These are phyloP conservation scores for Spergularia marina DNA, from an alignment of 148 eudicot species.

Conservation along the genomic window DNA sequence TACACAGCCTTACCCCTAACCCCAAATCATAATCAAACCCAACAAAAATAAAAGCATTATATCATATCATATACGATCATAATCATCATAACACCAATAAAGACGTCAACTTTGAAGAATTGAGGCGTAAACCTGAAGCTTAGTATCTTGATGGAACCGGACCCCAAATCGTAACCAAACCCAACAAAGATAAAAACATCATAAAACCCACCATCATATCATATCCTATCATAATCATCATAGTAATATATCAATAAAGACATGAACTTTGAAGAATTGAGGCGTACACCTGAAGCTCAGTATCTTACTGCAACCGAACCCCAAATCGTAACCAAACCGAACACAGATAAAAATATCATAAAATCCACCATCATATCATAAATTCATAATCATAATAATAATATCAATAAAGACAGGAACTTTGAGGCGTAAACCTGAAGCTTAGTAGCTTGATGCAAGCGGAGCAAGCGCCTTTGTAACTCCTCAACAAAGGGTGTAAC, in stretches of 20 bases:
- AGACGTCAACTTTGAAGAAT: neutral
- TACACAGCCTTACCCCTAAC: constrained; percentile 22
- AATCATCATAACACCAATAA: neutral
- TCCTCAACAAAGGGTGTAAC: constrained; percentile 85
- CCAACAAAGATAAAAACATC: neutral
- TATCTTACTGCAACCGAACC: too few species aligned
- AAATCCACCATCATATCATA: neutral
- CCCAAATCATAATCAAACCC: neutral
- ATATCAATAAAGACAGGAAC: neutral
- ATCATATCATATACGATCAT: neutral
- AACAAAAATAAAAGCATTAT: neutral
- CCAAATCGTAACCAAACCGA: neutral
- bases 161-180: neutral
- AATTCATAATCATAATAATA: neutral
- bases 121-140: constrained; percentile 47
- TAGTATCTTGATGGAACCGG: constrained; percentile 61
- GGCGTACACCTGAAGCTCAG: too few species aligned
- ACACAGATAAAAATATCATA: neutral
- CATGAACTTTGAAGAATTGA: too few species aligned
- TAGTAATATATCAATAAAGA: neutral
- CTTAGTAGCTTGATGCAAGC: constrained; percentile 66
- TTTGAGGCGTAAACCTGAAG: constrained; percentile 44
- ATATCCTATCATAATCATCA: too few species aligned
- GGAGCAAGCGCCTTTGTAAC: constrained; percentile 56
- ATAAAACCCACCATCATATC: neutral